These are phyloP conservation scores for Cytospora schulzeri DNA, from an alignment of 2,329 filamentous ascomycete species.

Conservation along the genomic window DNA sequence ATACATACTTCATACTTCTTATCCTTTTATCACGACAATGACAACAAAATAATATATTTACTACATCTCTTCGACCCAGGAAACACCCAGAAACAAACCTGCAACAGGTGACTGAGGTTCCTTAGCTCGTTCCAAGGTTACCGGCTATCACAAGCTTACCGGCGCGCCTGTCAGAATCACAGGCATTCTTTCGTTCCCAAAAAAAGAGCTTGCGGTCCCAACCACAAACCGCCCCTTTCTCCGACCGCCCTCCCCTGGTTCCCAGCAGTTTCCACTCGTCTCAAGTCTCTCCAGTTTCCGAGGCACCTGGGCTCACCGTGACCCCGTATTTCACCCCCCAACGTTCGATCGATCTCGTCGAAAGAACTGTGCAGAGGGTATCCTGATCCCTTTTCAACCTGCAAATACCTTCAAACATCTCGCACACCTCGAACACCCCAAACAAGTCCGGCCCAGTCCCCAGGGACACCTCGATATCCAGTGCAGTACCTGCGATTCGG, in stretches of 20 bases:
- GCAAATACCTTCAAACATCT: not conserved
- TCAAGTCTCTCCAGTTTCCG: conserved; percentile 8
- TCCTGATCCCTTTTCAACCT: conserved; percentile 3
- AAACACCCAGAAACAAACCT: conserved; percentile 7
- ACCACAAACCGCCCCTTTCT: not conserved
- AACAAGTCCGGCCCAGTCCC: not conserved
- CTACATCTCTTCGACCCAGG: not conserved
- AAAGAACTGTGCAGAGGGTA: conserved; percentile 7
- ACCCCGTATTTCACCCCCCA: conserved; percentile 5
- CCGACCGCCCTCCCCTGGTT: conserved; percentile 2
- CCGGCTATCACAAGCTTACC: conserved; percentile 17
- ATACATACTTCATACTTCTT: too few species aligned
- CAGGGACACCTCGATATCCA: not conserved
- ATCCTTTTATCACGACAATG: not conserved
- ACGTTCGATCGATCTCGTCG: conserved; percentile 6
- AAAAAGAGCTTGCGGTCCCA: not conserved
- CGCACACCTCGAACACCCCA: not conserved
- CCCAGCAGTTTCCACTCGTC: conserved; percentile 10
- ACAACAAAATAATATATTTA: not conserved
- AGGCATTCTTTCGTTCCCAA: conserved; percentile 10
- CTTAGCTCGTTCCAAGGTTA: conserved; percentile 2
- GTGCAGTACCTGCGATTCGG: not conserved
- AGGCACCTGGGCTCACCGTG: conserved; percentile 7
- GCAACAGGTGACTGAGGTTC: conserved; percentile 9
- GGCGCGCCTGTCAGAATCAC: conserved; percentile 5